Conservation (phyloP, 2,329 filamentous ascomycete genomes). For the Fusarium tanahbumbuense region DNA sequence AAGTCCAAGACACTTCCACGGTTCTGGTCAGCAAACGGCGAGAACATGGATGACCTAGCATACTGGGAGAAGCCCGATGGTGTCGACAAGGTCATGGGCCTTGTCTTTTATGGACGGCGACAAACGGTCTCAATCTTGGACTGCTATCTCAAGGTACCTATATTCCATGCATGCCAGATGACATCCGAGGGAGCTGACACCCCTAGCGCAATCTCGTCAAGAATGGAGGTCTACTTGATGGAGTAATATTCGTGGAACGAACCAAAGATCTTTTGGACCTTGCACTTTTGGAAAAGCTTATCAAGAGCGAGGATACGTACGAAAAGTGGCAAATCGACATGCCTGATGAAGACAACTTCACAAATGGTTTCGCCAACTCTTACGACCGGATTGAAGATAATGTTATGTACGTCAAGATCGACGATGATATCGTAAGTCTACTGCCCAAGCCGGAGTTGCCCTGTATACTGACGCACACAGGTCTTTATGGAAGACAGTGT, state of each 20-base stretch:
- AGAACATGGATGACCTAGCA: constrained; percentile 29
- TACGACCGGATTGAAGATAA: constrained; percentile 61
- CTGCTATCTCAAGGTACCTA: constrained; percentile 57
- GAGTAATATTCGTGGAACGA: constrained; percentile 58
- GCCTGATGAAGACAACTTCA: constrained; percentile 45
- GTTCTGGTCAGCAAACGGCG: constrained; percentile 43
- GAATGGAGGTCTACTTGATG: constrained; percentile 58
- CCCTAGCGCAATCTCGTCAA: constrained; percentile 56
- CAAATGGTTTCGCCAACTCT: constrained; percentile 52
- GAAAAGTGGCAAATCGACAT: constrained; percentile 53
- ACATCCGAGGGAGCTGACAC: constrained; percentile 2
- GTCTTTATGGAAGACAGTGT: constrained; percentile 54
- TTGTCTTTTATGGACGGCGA: constrained; percentile 60
- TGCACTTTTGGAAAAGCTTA: constrained; percentile 54
- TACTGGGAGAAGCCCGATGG: constrained; percentile 35
- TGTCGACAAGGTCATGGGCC: constrained; percentile 54
- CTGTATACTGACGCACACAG: constrained; percentile 29
- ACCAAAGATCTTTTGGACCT: constrained; percentile 55
- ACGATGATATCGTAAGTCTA: constrained; percentile 53
- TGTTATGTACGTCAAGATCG: constrained; percentile 55
- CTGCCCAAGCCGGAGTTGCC: fast-evolving
- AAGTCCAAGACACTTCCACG: constrained; percentile 16
- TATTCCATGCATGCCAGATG: not conserved
- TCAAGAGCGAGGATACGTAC: constrained; percentile 53
- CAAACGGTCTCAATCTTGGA: constrained; percentile 59